Base-by-base conservation (phyloP, 108 stramenopile genomes). In the Licmophora abbreviata region DNA sequence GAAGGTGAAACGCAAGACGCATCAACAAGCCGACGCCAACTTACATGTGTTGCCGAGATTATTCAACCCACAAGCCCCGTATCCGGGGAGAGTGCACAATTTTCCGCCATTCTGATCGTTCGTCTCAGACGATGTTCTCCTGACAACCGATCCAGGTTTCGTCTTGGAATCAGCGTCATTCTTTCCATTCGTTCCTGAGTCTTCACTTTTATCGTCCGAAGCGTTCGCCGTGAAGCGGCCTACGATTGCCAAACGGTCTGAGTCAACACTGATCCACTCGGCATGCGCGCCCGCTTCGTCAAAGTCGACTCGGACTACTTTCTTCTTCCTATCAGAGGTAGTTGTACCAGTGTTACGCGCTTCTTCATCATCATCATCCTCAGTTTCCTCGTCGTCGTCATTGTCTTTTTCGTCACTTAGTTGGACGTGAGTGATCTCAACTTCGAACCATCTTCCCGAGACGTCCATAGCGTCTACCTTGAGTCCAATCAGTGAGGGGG, bases 41-140 rank as follows among this genome's bases (percentile, higher is more conserved):
- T n/a, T n/a, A n/a, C 97, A 98, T 9, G 97, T 96, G 55, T 98
- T 98, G n/a, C 91, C 91, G 30, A 93, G 62, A 63, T 93, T 93
- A 1, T 66, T 53, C 37, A 93, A 53, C 11, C 91, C 91, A 40
- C 85, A 88, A 38, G 90, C 85, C 29, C 90, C 90, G 54, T 78
- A 92, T 0, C 81, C 79, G 14, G 90, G 90, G 48, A 85, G 76
- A 21, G 71, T 59, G 55, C 90, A 92, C 25, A 83, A 18, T 26
- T 68, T 85, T 36, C 54, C 55, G 36, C 43, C 12, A 54, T 67
- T 8, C 9, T 68, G 23, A 15, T 48, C 29, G 14, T 41, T n/a
- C 31, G 17, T 6, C 48, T 23, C 27, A 29, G 50, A 47, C 25
- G 18, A 11, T 48, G 38, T 32, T 44, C 30, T 50, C 23, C 49